Evolutionary conservation across 164 flowering plant species (phyloP).

Genomic region (Cinnamomum chago): DNA sequence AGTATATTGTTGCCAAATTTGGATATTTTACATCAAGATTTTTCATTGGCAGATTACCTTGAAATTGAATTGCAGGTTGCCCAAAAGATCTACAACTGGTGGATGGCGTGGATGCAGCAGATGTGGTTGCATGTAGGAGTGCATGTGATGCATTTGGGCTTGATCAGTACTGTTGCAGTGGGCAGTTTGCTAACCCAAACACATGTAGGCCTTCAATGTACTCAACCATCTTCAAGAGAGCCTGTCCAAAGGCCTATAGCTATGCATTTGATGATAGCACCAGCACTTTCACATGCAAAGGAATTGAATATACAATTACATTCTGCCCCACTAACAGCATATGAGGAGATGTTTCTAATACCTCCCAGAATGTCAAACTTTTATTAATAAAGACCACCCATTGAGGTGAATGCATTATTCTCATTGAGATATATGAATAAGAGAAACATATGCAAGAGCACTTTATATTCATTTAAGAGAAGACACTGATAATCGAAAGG

Average conservation of each 20-base stretch:
- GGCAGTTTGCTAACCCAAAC: constrained; percentile 63
- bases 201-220: constrained; percentile 68
- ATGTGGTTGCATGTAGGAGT: constrained; percentile 73
- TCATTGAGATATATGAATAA: neutral
- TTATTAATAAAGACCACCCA: neutral
- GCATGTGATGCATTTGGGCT: constrained; percentile 76
- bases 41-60: neutral
- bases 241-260: constrained; percentile 83
- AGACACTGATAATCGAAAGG: neutral
- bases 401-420: neutral
- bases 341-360: constrained; percentile 21
- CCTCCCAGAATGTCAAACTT: neutral
- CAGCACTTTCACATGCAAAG: constrained; percentile 88
- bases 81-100: constrained; percentile 79
- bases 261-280: constrained; percentile 84
- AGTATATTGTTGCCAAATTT: too few species aligned
- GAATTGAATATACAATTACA: constrained; percentile 48
- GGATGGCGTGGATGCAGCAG: constrained; percentile 24
- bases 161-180: constrained; percentile 86
- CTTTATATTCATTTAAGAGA: neutral
- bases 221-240: constrained; percentile 64
- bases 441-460: neutral
- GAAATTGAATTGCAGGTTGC: constrained; percentile 38
- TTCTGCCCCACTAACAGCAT: constrained; percentile 58
- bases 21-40: neutral